Evolutionary conservation across 2,329 filamentous ascomycete genomes (phyloP), one percentile per base, ranked within the genome.

Genomic region (Apiospora pterosperma): DNA sequence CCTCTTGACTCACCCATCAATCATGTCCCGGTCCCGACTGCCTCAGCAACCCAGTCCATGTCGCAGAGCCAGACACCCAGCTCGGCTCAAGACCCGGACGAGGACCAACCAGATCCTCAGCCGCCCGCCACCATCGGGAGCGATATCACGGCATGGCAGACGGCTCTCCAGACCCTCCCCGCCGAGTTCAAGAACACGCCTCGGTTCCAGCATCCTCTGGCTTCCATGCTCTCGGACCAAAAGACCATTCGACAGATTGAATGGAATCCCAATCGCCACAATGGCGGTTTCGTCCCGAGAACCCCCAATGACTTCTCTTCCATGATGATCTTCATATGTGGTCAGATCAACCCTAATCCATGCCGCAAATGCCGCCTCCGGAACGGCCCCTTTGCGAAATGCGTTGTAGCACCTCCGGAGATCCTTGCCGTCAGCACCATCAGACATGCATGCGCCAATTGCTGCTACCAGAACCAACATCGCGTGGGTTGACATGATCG

Each of bases 381-480:
- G 42, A 73, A 74, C 62, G 72, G 73, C 1, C 73, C 72, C n/a
- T 75, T 68, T 42, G 67, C 69, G 19, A 68, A 59, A 12, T 75
- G 73, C 59, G 52, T 75, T 4, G 69, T 73, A 12, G 65, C 72
- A 6, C 72, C 72, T 16, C 71, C 71, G 0, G 28, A 65, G 1
- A 70, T 74, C 12, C 64, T 74, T 11, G 69, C 69, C 1, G 42
- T 68, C 36, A 71, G 69, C 44, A 65, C 59, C 23, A 36, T 73
- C n/a, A 67, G 63, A 55, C 73, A 75, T 48, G 72, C 69, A 11
- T 74, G 73, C n/a, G 71, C 72, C 14, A 74, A 73, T 42, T 75
- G 73, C 67, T 74, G 70, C 2, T 74, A 74, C 39, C 72, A 74
- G 59, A 71, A 70, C 19, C 70, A 73, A 64, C 71, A 75, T 62